Conservation (phyloP, 2,329 filamentous ascomycete genomes). For the Cryphonectria parasitica region DNA sequence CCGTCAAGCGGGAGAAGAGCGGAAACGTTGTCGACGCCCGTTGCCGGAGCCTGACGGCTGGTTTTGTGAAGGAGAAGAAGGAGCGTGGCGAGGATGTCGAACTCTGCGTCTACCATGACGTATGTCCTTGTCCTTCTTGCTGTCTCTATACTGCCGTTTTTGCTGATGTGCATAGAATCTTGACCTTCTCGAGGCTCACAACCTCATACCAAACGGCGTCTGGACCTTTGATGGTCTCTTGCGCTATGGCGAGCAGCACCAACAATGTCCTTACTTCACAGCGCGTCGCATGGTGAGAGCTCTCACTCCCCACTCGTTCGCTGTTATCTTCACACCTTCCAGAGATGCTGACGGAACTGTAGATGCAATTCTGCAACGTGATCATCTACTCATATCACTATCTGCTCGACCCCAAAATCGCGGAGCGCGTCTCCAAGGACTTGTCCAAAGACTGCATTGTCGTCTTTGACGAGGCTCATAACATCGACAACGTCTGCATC, state of each 20-base stretch:
- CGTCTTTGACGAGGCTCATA: conserved; percentile 98
- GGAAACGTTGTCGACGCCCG: conserved; percentile 92
- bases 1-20: conserved; percentile 95
- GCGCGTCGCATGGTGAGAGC: conserved; percentile 81
- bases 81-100: conserved; percentile 93
- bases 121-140: conserved; percentile 42
- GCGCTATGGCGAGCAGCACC: conserved; percentile 89
- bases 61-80: conserved; percentile 97
- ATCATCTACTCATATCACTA: conserved; percentile 99
- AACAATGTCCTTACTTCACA: conserved; percentile 98
- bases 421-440: conserved; percentile 91
- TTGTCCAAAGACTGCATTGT: conserved; percentile 98
- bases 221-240: conserved; percentile 93
- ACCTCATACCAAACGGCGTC: conserved; percentile 90
- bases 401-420: conserved; percentile 95
- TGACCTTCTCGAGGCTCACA: conserved; percentile 91
- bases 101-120: conserved; percentile 93
- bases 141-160: conserved; percentile 3
- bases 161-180: conserved; percentile 66
- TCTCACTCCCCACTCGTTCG: background rate
- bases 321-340: conserved; percentile 6
- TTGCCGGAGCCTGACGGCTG: conserved; percentile 92
- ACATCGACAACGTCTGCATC: conserved; percentile 99
- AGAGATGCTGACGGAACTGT: conserved; percentile 25
- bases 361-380: conserved; percentile 99